phyloP scores from a whole-genome alignment of 2,329 filamentous ascomycete species.

The Hymenoscyphus scutula region DNA sequence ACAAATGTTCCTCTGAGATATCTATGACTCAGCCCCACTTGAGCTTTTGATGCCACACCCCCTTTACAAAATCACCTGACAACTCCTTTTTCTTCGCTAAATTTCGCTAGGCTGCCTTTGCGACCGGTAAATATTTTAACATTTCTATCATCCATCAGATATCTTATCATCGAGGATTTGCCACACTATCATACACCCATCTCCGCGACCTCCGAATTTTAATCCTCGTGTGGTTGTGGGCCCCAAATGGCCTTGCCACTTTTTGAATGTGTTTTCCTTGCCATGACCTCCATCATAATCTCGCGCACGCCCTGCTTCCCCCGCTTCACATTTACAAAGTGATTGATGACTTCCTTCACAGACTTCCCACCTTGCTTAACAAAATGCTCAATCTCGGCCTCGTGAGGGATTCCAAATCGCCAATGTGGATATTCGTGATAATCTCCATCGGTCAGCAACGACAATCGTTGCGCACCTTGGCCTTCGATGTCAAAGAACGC shows the following conservation, averaged over 20 bases:
- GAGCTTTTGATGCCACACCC: conserved; percentile 8
- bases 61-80: conserved; percentile 30
- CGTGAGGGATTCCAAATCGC: conserved; percentile 65
- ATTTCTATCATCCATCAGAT: conserved; percentile 14
- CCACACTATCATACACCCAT: conserved; percentile 20
- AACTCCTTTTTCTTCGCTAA: conserved; percentile 14
- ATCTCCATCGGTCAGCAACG: conserved; percentile 59
- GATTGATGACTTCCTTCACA: conserved; percentile 58
- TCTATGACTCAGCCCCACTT: conserved; percentile 29
- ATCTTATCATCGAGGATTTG: conserved; percentile 17
- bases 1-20: conserved; percentile 18
- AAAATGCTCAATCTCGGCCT: conserved; percentile 54
- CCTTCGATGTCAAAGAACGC: conserved; percentile 64
- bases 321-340: conserved; percentile 58
- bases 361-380: conserved; percentile 43
- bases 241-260: conserved; percentile 39
- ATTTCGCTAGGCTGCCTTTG: conserved; percentile 18
- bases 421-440: conserved; percentile 73
- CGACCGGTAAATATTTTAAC: conserved; percentile 22
- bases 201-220: conserved; percentile 8
- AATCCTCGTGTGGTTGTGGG: background rate
- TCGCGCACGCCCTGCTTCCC: conserved; percentile 67
- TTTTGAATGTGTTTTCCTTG: conserved; percentile 56
- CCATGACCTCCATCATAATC: conserved; percentile 67
- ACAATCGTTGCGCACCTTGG: conserved; percentile 42